Conservation (phyloP, 2,329 filamentous ascomycete genomes). For the Elsinoe necatrix region DNA sequence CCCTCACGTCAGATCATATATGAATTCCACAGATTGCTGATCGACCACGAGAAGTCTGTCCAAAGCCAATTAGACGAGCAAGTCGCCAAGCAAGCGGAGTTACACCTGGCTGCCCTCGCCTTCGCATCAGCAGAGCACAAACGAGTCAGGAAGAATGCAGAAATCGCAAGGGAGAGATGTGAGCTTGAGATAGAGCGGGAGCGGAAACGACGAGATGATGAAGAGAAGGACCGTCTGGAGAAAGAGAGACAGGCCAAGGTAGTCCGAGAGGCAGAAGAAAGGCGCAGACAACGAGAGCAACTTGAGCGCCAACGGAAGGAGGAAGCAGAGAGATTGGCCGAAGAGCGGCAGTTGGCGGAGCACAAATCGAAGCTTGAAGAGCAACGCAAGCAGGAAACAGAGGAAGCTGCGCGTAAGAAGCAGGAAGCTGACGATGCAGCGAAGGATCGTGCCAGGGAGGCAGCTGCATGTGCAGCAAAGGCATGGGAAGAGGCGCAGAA, state of each 20-base stretch:
- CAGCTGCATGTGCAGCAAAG: conserved; percentile 21
- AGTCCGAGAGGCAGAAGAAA: conserved; percentile 32
- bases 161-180: conserved; percentile 45
- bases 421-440: conserved; percentile 23
- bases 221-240: conserved; percentile 32
- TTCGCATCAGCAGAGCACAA: conserved; percentile 60
- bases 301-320: conserved; percentile 23
- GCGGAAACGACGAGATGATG: conserved; percentile 28
- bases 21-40: conserved; percentile 37
- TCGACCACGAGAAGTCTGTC: conserved; percentile 38
- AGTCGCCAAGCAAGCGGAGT: conserved; percentile 53
- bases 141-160: conserved; percentile 49
- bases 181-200: conserved; percentile 35
- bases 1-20: conserved; percentile 26
- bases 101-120: conserved; percentile 57
- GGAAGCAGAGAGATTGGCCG: conserved; percentile 23
- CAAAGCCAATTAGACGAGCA: conserved; percentile 55
- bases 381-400: conserved; percentile 15
- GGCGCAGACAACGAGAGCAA: conserved; percentile 28
- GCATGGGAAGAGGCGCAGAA: conserved; percentile 25
- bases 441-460: conserved; percentile 22
- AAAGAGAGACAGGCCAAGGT: conserved; percentile 37
- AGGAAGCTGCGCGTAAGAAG: conserved; percentile 18
- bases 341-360: conserved; percentile 17
- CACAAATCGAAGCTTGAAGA: conserved; percentile 11